Base-by-base conservation (phyloP, 2,329 filamentous ascomycete genomes). In the Ophiostoma ips region DNA sequence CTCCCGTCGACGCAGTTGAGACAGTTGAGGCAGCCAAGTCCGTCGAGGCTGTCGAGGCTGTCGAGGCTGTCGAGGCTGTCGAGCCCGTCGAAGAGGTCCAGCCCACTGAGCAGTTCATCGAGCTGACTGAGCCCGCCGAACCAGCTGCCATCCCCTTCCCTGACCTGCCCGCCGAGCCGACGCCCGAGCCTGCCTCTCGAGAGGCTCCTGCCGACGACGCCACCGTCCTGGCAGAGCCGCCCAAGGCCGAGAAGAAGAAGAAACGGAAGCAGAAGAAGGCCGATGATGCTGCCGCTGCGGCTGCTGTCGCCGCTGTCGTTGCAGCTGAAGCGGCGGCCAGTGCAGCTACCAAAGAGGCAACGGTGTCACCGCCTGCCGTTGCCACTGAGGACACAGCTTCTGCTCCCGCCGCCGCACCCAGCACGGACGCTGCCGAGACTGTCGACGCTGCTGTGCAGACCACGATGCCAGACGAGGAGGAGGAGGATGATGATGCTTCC, bases 351-450 rank as follows among this genome's bases (percentile, higher is more conserved):
- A 19, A 41, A 41, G 19, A 41, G 38, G 3, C 19, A n/a, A 15
- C 15, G n/a, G 21, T 31, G 40, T 21, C 40, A 16, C 40, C 40
- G 40, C 24, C 40, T 9, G 30, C 9, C 30, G 3, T n/a, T 2
- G n/a, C 13, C 21, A 41, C 21, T 30, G 38, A n/a, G n/a, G n/a
- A n/a, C n/a, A n/a, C n/a, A n/a, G n/a, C n/a, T n/a, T n/a, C n/a
- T n/a, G n/a, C n/a, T n/a, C n/a, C 40, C 16, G 47, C 41, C 75
- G 77, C 77, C 75, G 75, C 73, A 70, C 28, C n/a, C 24, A 28
- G 15, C 30, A 10, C 78, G 73, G 62, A 71, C 69, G 67, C 69
- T 19, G 48, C 21, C 24, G 16, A 66, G 72, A 28, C 38, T 5
- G 12, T 28, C 5, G 19, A 41, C 30, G 13, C 40, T 16, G 16